Evolutionary conservation across 805 yeast genomes (phyloP), one percentile per base, ranked within the genome.

Genomic region (Candida jianshihensis): DNA sequence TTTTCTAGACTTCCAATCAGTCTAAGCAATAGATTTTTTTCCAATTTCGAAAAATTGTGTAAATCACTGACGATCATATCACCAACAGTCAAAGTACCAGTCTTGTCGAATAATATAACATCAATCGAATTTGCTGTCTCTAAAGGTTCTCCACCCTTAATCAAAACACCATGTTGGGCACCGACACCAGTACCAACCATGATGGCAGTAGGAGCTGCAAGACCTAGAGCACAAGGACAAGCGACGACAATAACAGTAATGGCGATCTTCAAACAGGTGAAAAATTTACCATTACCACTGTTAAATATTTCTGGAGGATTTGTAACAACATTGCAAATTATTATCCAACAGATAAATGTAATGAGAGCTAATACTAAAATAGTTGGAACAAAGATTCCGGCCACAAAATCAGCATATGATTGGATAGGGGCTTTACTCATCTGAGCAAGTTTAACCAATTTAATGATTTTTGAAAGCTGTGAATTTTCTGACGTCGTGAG

Each of bases 111-210:
- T 21, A 92, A 66, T 19, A 87, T 75, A 11, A 75, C 69, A 43
- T 78, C 71, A 27, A 86, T 66, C 15, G 69, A 61, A 49, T 75
- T 74, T 7, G 92, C 80, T 38, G 64, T 69, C 53, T 92, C 97
- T 42, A 92, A 69, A 13, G 84, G 75, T 35, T 82, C 95, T 17
- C 97, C 98, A 33, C 97, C 96, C 59, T 90, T 92, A 50, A 92
- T 83, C 36, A 92, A 65, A 5, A 92, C 82, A 15, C 98, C 97
- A 57, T 86, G 69, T 12, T 73, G 59, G 0, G 98, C 97, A 28
- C 96, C 97, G 17, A 87, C 81, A 28, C 98, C 98, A 2, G 97
- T 90, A 8, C 97, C 98, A 2, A 92, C 98, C 97, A 94, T 92
- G 10, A 92, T 86, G 0, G 97, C 97, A 2, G 98, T 94, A 2